Percentiles rank a stretch among this genome's conserved stretches.
These are phyloP conservation scores for Lichtheimia ornata DNA, from an alignment of 371 early-diverging fungal genomes.

Conservation along the genomic window DNA sequence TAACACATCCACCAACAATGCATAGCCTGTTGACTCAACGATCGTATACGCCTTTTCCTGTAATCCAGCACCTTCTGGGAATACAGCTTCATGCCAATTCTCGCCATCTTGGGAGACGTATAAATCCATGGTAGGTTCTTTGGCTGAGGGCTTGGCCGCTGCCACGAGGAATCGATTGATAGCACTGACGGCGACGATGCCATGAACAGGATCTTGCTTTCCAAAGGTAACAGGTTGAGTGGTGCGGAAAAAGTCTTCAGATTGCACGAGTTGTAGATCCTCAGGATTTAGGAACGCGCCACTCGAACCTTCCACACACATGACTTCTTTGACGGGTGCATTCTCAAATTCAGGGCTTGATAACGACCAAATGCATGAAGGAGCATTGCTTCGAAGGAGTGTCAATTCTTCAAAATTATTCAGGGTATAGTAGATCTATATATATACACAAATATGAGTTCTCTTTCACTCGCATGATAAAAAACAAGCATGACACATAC, in stretches of 20 bases:
- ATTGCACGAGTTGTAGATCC: slow-evolving; percentile 58
- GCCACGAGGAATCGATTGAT: slow-evolving; percentile 70
- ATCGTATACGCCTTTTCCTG: slow-evolving; percentile 72
- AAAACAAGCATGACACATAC: slow-evolving; percentile 22
- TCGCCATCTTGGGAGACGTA: slow-evolving; percentile 63
- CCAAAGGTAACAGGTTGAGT: slow-evolving; percentile 50
- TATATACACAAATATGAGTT: too few relatives aligned
- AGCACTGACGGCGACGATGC: slow-evolving; percentile 66
- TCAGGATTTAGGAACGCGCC: slow-evolving; percentile 42
- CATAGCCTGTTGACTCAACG: slow-evolving; percentile 69
- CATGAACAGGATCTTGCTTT: slow-evolving; percentile 45
- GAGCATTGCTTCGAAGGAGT: slow-evolving; percentile 52
- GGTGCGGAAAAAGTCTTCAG: slow-evolving; percentile 65
- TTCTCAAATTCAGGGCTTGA: slow-evolving; percentile 54
- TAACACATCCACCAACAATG: slow-evolving; percentile 69
- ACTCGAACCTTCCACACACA: slow-evolving; percentile 59
- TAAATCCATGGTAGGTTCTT: slow-evolving; percentile 53
- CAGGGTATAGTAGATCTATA: slow-evolving; percentile 65
- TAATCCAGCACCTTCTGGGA: slow-evolving; percentile 53
- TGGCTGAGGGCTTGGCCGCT: slow-evolving; percentile 56
- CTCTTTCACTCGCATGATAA: neutral
- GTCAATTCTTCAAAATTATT: slow-evolving; percentile 63
- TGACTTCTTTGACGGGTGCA: slow-evolving; percentile 58
- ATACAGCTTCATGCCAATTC: slow-evolving; percentile 64
- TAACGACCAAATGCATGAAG: slow-evolving; percentile 71